A percentile compares a stretch with the other conserved stretches of the same genome.
These are phyloP conservation scores for Crithidia thermophila DNA, from an alignment of 208 protist species.

Conservation along the genomic window DNA sequence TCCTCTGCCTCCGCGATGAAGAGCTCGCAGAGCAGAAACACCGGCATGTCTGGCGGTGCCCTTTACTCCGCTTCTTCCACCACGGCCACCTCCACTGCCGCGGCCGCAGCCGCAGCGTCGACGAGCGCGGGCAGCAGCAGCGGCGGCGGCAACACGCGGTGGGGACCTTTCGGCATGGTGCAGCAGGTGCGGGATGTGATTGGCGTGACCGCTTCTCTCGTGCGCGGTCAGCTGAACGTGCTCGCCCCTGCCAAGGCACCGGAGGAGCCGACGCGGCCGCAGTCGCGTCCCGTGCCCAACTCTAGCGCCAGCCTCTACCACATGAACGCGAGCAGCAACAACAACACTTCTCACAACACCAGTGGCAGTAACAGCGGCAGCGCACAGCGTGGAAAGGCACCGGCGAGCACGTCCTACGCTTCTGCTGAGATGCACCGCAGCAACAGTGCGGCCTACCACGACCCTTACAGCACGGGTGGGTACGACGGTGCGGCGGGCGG, in stretches of 20 bases:
- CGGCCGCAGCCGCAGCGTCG: not conserved
- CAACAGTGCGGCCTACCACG: too few relatives aligned
- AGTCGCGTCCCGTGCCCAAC: not conserved
- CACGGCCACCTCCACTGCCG: not conserved
- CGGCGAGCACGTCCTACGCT: too few relatives aligned
- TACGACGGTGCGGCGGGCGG: not conserved
- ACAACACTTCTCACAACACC: not conserved
- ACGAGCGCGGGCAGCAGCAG: not conserved
- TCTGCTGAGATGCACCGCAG: not conserved
- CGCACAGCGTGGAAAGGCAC: too few relatives aligned
- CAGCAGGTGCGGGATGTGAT: constrained; percentile 64
- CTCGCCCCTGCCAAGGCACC: constrained; percentile 18
- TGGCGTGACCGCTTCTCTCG: constrained; percentile 59
- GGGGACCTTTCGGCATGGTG: constrained; percentile 41
- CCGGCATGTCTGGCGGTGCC: too few relatives aligned
- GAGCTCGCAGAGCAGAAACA: too few relatives aligned
- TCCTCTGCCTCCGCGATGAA: too few relatives aligned
- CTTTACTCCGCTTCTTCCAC: not conserved
- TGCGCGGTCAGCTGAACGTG: constrained; percentile 58
- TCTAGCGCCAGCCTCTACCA: too few relatives aligned
- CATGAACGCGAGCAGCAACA: too few relatives aligned
- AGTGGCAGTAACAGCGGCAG: too few relatives aligned
- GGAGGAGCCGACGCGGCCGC: constrained; percentile 3
- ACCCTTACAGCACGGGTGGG: not conserved
- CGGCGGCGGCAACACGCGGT: constrained; percentile 12